Percentiles rank a stretch among this genome's conserved stretches.
Conservation (phyloP, 176 grass and related monocot genomes). For the Phragmites australis region DNA sequence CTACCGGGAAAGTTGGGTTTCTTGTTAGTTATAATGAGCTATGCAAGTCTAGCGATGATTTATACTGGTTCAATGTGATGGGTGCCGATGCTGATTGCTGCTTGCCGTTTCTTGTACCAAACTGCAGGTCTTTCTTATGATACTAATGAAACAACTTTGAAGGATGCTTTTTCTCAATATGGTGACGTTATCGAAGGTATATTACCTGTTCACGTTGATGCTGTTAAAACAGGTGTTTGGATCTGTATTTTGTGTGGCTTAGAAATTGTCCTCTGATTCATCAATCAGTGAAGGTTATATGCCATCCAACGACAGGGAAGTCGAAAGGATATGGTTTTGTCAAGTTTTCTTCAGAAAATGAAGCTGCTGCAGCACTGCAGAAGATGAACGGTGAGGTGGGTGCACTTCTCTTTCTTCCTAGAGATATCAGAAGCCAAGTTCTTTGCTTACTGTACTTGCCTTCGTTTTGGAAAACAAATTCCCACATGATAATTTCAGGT, state of each 20-base stretch:
- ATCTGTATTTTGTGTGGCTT: background rate
- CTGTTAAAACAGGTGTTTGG: background rate
- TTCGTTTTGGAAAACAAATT: background rate
- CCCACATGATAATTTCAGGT: slow-evolving; percentile 27
- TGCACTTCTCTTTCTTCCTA: background rate
- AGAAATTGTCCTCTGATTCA: background rate
- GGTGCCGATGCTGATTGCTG: background rate
- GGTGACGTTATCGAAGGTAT: slow-evolving; percentile 48
- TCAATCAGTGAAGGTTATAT: slow-evolving; percentile 53
- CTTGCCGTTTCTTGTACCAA: background rate
- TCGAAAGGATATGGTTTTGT: slow-evolving; percentile 66
- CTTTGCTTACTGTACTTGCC: background rate
- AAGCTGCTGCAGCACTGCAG: slow-evolving; percentile 39
- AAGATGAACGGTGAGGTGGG: slow-evolving; percentile 50
- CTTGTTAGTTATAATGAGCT: no score
- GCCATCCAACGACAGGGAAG: slow-evolving; percentile 49
- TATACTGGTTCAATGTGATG: slow-evolving; percentile 16
- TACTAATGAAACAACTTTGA: slow-evolving; percentile 58
- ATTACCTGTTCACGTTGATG: background rate
- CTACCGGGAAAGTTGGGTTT: no score
- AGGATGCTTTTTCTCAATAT: slow-evolving; percentile 52
- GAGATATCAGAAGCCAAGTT: background rate
- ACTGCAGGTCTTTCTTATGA: slow-evolving; percentile 55
- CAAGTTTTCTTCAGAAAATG: slow-evolving; percentile 36
- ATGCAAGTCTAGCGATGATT: no score